A percentile compares a stretch with the other conserved stretches of the same genome.
These are phyloP conservation scores for Wickerhamomyces ciferrii DNA, from an alignment of 805 yeast genomes.

Conservation along the genomic window DNA sequence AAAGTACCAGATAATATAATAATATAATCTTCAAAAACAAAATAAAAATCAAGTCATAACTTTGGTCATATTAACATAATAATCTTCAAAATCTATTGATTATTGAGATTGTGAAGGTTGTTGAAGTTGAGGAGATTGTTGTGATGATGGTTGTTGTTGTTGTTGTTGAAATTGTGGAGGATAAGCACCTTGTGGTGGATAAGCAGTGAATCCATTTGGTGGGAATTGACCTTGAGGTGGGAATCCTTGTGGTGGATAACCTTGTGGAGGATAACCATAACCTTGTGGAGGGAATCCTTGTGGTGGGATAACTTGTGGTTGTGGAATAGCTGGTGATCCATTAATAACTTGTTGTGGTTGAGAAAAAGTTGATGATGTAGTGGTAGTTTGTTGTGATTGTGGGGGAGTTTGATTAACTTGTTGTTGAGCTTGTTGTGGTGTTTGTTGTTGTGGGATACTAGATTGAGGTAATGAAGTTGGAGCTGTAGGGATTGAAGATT, in stretches of 20 bases:
- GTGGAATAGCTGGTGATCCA: neutral
- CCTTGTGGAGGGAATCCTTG: slow-evolving; percentile 10
- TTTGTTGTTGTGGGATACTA: slow-evolving; percentile 12
- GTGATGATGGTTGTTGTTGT: slow-evolving; percentile 3
- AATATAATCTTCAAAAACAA: neutral
- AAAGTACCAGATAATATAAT: too few species aligned
- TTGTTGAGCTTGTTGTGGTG: slow-evolving; percentile 20
- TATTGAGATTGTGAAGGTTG: slow-evolving; percentile 4
- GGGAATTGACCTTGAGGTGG: slow-evolving; percentile 11
- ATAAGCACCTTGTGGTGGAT: slow-evolving; percentile 9
- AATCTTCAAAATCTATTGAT: neutral
- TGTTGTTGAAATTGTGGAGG: slow-evolving; percentile 8
- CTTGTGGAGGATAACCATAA: slow-evolving; percentile 6
- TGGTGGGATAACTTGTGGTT: slow-evolving; percentile 10
- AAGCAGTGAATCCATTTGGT: slow-evolving; percentile 13
- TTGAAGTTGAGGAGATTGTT: slow-evolving; percentile 1
- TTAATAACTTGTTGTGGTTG: slow-evolving; percentile 12
- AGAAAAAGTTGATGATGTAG: slow-evolving; percentile 18
- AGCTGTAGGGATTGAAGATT: slow-evolving; percentile 1
- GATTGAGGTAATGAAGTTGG: slow-evolving; percentile 9
- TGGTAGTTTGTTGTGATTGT: slow-evolving; percentile 3
- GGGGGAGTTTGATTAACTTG: slow-evolving; percentile 16
- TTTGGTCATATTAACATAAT: neutral
- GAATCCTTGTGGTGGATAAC: slow-evolving; percentile 11
- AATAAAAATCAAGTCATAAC: neutral